Evolutionary conservation across 768 basidiomycete genomes (phyloP), one percentile per base, ranked within the genome.

Genomic region (Nidularia pulvinata): DNA sequence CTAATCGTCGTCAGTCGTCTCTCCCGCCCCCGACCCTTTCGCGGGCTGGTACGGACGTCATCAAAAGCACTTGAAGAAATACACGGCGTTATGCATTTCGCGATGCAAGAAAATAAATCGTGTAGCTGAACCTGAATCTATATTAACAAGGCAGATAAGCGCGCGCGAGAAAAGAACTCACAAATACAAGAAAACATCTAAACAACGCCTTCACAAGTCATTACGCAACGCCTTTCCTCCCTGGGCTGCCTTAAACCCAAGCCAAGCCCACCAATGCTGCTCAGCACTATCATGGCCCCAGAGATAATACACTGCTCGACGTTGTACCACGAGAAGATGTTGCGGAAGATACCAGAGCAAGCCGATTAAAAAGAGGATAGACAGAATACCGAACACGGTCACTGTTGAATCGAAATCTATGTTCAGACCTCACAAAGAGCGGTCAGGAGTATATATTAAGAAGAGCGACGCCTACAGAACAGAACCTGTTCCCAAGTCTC

Each of bases 401-500:
- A 79, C 80, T 83, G 56, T 19, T 33, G 37, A 53, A 22, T 14
- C 13, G 19, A 2, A 33, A 37, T 22, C 22, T 16, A 46, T 9
- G 32, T 4, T 13, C 32, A 45, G 33, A 13, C 19, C 33, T 42
- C 4, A 54, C 32, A 44, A 25, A n/a, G 33, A 7, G 1, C 33
- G 25, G 25, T 30, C 25, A 30, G 25, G 25, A 30, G 25, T 30
- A 30, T 3, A 2, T 4, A 30, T 30, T 30, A 30, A 30, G 25
- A 25, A 25, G 25, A 3, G 39, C 50, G 48, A 42, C 22, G 75
- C 86, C 63, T 62, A 87, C 86, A 62, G 53, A 83, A 73, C 36
- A 86, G 64, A 46, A 80, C 60, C 60, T 85, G 84, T 74, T 89
- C 88, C 88, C 86, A 88, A 54, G 81, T 77, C 63, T 89, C 85